Percentiles rank a stretch among this genome's conserved stretches.
Conservation (phyloP, 805 yeast genomes). For the Saccharomycopsis vini region DNA sequence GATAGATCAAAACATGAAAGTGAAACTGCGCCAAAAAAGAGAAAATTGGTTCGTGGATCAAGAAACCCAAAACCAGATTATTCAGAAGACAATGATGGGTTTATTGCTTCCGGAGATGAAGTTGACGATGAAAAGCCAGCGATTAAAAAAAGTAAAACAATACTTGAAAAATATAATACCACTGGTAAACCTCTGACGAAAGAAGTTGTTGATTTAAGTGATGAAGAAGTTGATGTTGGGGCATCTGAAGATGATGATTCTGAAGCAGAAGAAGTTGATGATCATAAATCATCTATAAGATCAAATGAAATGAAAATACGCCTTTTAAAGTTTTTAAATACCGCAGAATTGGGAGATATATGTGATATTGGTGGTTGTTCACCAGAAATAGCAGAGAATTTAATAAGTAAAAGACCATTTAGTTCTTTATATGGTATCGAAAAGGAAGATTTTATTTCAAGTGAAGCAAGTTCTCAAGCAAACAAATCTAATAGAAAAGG, state of each 20-base stretch:
- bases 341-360: slow-evolving; percentile 65
- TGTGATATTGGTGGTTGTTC: slow-evolving; percentile 71
- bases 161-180: slow-evolving; percentile 2
- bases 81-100: slow-evolving; percentile 27
- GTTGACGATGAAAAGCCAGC: slow-evolving; percentile 23
- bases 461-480: slow-evolving; percentile 20
- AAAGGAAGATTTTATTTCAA: slow-evolving; percentile 46
- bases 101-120: slow-evolving; percentile 22
- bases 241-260: slow-evolving; percentile 44
- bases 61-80: slow-evolving; percentile 24
- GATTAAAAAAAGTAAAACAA: slow-evolving; percentile 11
- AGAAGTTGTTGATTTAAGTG: slow-evolving; percentile 19
- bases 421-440: slow-evolving; percentile 48
- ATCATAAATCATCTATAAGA: slow-evolving; percentile 17
- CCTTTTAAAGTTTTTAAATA: slow-evolving; percentile 68
- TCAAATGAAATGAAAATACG: slow-evolving; percentile 26
- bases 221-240: slow-evolving; percentile 36
- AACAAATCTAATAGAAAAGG: slow-evolving; percentile 30
- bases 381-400: slow-evolving; percentile 51
- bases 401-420: slow-evolving; percentile 69
- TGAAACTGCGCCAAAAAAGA: slow-evolving; percentile 25
- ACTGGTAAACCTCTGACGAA: background rate
- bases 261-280: slow-evolving; percentile 33
- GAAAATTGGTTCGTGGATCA: slow-evolving; percentile 34
- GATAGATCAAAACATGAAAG: background rate